These are phyloP conservation scores for Terana coerulea DNA, from an alignment of 768 basidiomycete species.

Conservation along the genomic window DNA sequence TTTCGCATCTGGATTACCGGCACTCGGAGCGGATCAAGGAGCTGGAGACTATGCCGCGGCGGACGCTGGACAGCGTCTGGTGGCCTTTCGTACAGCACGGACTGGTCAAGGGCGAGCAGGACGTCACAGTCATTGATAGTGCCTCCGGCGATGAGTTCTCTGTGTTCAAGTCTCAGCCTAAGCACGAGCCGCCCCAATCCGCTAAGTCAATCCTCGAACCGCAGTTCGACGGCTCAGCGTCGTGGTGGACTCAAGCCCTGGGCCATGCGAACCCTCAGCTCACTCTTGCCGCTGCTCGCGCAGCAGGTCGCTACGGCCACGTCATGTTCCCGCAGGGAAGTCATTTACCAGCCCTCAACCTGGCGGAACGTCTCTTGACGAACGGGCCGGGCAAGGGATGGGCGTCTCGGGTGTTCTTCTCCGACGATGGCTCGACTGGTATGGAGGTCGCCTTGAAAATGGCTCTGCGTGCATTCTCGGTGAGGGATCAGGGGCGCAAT, in stretches of 20 bases:
- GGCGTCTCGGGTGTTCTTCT: slow-evolving; percentile 90
- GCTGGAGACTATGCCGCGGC: slow-evolving; percentile 72
- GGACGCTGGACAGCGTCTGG: slow-evolving; percentile 82
- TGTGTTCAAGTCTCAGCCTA: slow-evolving; percentile 41
- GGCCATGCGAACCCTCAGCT: slow-evolving; percentile 79
- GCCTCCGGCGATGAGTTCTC: slow-evolving; percentile 86
- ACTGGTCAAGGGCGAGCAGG: slow-evolving; percentile 56
- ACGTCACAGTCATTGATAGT: slow-evolving; percentile 90
- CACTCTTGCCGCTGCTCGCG: slow-evolving; percentile 82
- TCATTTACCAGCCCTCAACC: slow-evolving; percentile 78
- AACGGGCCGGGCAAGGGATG: slow-evolving; percentile 83
- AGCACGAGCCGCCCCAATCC: slow-evolving; percentile 16
- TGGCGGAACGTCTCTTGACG: slow-evolving; percentile 75
- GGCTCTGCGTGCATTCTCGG: slow-evolving; percentile 73
- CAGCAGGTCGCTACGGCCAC: slow-evolving; percentile 93
- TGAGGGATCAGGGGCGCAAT: slow-evolving; percentile 33
- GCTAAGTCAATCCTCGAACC: slow-evolving; percentile 43
- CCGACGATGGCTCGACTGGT: slow-evolving; percentile 92
- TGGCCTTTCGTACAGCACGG: slow-evolving; percentile 98
- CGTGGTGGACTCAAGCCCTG: slow-evolving; percentile 96
- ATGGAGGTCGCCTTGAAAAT: slow-evolving; percentile 99
- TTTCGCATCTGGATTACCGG: slow-evolving; percentile 56
- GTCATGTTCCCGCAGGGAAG: slow-evolving; percentile 93
- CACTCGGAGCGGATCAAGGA: slow-evolving; percentile 68
- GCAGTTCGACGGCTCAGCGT: slow-evolving; percentile 89